phyloP scores from a whole-genome alignment of 2,329 filamentous ascomycete species.

The Alternaria ventricosa region DNA sequence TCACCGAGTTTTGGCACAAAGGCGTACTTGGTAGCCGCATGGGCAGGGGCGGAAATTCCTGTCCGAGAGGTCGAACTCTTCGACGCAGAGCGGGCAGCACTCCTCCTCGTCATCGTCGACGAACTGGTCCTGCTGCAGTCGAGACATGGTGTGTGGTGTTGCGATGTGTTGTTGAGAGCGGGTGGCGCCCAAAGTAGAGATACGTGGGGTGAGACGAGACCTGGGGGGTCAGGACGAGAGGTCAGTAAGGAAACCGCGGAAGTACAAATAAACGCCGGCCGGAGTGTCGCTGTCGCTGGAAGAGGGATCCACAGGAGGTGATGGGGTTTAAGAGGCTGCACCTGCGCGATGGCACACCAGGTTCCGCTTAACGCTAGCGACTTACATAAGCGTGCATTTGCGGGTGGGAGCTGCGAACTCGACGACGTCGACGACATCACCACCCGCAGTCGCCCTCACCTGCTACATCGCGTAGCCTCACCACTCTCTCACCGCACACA shows the following conservation, averaged over 20 bases:
- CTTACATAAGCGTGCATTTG: conserved; percentile 21
- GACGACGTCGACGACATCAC: conserved; percentile 35
- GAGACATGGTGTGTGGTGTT: conserved; percentile 50
- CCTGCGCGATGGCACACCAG: conserved; percentile 24
- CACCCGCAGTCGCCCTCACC: conserved; percentile 23
- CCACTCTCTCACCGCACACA: conserved; percentile 23
- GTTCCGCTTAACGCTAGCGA: conserved; percentile 15
- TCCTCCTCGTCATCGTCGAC: conserved; percentile 61
- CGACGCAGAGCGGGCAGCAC: conserved; percentile 91
- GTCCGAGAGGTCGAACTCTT: conserved; percentile 98
- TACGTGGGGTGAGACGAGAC: conserved; percentile 12
- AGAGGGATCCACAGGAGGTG: conserved; percentile 32
- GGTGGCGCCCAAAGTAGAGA: conserved; percentile 35
- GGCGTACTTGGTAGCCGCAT: conserved; percentile 91
- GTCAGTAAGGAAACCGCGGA: conserved; percentile 24
- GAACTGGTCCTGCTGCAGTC: conserved; percentile 59
- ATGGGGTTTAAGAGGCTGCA: conserved; percentile 33
- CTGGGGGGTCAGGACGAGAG: conserved; percentile 1
- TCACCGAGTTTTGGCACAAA: conserved; percentile 23
- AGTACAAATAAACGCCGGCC: conserved; percentile 42
- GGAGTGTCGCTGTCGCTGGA: conserved; percentile 22
- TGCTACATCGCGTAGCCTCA: conserved; percentile 36
- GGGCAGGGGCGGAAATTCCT: conserved; percentile 96
- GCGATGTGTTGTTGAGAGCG: conserved; percentile 12
- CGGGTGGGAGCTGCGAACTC: conserved; percentile 19